phyloP scores from a whole-genome alignment of 140 eudicot species.

The Oenanthe javanica region DNA sequence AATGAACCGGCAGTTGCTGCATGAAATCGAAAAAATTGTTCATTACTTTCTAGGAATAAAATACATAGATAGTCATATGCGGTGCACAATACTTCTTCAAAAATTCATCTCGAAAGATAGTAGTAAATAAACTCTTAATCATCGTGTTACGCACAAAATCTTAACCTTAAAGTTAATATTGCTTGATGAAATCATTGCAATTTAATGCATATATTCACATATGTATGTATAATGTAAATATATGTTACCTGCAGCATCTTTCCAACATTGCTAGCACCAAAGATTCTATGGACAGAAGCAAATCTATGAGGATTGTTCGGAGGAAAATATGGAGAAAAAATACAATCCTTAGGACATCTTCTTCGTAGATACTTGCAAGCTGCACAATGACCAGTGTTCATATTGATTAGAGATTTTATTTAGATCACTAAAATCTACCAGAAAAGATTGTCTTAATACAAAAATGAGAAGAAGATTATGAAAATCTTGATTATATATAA shows the following conservation, averaged over 20 bases:
- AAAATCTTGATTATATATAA: slow-evolving; percentile 7
- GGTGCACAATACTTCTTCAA: too few species aligned
- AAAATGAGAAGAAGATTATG: not conserved
- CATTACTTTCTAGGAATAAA: not conserved
- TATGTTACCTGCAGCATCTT: slow-evolving; percentile 31
- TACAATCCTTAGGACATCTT: slow-evolving; percentile 33
- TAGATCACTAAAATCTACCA: not conserved
- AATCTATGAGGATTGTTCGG: slow-evolving; percentile 27
- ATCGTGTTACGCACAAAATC: too few species aligned
- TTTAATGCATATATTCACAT: too few species aligned
- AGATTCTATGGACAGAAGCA: slow-evolving; percentile 31
- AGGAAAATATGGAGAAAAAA: slow-evolving; percentile 35
- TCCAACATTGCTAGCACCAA: slow-evolving; percentile 34
- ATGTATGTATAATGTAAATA: too few species aligned
- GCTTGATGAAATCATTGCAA: too few species aligned
- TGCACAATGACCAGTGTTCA: slow-evolving; percentile 31
- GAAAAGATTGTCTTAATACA: slow-evolving; percentile 9
- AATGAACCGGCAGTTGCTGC: slow-evolving; percentile 18
- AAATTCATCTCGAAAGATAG: too few species aligned
- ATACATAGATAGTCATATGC: too few species aligned
- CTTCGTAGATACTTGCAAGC: slow-evolving; percentile 41
- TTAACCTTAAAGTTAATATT: too few species aligned
- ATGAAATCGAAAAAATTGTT: not conserved
- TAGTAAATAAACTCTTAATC: not conserved
- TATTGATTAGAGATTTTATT: not conserved